Conservation (phyloP, 768 basidiomycete genomes). For the Termitomyces sp. region DNA sequence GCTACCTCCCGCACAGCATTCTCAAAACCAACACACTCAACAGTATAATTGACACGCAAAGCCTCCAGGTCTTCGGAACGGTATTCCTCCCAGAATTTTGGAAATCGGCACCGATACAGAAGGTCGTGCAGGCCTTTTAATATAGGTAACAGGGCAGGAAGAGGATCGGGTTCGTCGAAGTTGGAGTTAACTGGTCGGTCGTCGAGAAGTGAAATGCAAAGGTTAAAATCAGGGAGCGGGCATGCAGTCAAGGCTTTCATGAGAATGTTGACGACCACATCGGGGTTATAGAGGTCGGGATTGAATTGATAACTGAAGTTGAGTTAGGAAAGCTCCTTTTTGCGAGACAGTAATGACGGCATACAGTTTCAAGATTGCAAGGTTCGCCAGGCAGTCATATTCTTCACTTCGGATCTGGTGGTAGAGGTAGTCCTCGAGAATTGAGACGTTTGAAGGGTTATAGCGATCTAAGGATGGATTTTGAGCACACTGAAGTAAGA, state of each 20-base stretch:
- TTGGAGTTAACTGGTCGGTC: conserved; percentile 55
- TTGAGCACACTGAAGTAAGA: conserved; percentile 2
- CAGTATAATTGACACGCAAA: conserved; percentile 83
- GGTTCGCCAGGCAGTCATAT: conserved; percentile 93
- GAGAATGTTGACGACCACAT: conserved; percentile 92
- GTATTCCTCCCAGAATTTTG: conserved; percentile 80
- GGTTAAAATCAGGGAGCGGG: conserved; percentile 90
- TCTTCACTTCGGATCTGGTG: conserved; percentile 89
- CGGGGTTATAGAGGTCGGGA: conserved; percentile 86
- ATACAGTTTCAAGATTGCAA: conserved; percentile 91
- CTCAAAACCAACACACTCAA: conserved; percentile 82
- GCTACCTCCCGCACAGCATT: conserved; percentile 77
- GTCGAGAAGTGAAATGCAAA: conserved; percentile 89
- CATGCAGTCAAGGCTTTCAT: conserved; percentile 84
- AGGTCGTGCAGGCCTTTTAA: conserved; percentile 66
- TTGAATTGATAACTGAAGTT: conserved; percentile 91
- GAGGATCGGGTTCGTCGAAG: conserved; percentile 79
- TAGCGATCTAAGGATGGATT: conserved; percentile 71
- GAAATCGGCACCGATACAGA: conserved; percentile 83
- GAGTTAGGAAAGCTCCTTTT: not conserved
- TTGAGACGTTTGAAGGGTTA: conserved; percentile 90
- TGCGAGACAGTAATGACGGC: conserved; percentile 15
- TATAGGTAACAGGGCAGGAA: conserved; percentile 65
- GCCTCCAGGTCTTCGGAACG: conserved; percentile 63
- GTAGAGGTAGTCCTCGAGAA: conserved; percentile 95